These are phyloP conservation scores for Neoboletus brunneissimus DNA, from an alignment of 768 basidiomycete genomes.

Conservation along the genomic window DNA sequence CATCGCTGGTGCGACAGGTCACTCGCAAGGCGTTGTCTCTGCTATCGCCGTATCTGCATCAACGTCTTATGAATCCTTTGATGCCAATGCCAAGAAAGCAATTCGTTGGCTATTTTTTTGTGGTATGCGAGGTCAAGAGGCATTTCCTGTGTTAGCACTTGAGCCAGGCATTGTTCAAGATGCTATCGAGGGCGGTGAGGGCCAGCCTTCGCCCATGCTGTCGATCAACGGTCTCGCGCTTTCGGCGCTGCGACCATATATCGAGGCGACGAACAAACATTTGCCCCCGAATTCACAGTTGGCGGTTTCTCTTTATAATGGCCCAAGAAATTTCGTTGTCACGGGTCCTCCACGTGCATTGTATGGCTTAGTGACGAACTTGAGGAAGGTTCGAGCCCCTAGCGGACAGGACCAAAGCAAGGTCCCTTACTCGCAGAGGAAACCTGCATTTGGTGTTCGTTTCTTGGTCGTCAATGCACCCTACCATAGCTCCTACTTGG, in stretches of 20 bases:
- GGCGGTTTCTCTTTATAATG: conserved; percentile 88
- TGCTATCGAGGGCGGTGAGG: conserved; percentile 89
- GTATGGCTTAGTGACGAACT: conserved; percentile 89
- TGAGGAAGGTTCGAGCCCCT: conserved; percentile 88
- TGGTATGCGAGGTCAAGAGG: conserved; percentile 89
- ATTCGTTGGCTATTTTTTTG: conserved; percentile 91
- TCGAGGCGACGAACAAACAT: conserved; percentile 84
- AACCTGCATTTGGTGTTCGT: conserved; percentile 86
- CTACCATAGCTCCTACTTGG: conserved; percentile 89
- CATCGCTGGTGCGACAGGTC: conserved; percentile 88
- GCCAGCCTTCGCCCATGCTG: conserved; percentile 90
- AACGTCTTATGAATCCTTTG: conserved; percentile 68
- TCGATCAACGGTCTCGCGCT: conserved; percentile 79
- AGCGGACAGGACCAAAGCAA: conserved; percentile 91
- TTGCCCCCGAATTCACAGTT: conserved; percentile 77
- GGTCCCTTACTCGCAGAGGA: conserved; percentile 89
- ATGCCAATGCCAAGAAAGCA: conserved; percentile 75
- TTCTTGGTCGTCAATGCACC: conserved; percentile 96
- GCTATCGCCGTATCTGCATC: conserved; percentile 89
- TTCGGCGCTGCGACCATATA: conserved; percentile 75
- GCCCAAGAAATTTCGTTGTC: conserved; percentile 85
- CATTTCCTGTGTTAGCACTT: conserved; percentile 88
- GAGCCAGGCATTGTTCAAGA: conserved; percentile 88
- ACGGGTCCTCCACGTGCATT: conserved; percentile 89
- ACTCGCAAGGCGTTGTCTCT: conserved; percentile 95